These are phyloP conservation scores for Capsicum chinense DNA, from an alignment of 257 asterid species.

Conservation along the genomic window DNA sequence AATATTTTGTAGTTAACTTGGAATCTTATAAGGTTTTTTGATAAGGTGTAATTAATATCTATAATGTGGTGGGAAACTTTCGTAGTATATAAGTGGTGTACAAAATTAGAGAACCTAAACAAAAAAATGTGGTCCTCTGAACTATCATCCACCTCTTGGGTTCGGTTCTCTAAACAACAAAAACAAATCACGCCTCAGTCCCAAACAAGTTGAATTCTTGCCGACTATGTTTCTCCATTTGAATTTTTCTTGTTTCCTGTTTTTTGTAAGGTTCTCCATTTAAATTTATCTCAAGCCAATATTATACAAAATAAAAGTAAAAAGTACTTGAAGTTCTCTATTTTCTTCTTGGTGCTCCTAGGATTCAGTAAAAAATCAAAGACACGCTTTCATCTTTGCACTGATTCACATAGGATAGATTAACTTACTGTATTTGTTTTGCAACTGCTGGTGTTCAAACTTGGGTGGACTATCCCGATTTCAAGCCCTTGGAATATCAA, in stretches of 20 bases:
- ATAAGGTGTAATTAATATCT: not conserved
- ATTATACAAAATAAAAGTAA: not conserved
- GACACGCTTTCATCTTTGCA: not conserved
- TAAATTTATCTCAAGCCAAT: not conserved
- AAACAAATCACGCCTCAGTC: not conserved
- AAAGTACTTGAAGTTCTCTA: slow-evolving; percentile 8
- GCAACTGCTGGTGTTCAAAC: not conserved
- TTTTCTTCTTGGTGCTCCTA: not conserved
- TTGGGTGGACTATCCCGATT: not conserved
- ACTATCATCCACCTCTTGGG: not conserved
- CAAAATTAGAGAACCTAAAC: not conserved
- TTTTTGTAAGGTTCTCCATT: slow-evolving; percentile 2
- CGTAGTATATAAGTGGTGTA: not conserved
- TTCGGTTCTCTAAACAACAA: not conserved
- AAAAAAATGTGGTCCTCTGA: not conserved
- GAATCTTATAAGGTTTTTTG: not conserved
- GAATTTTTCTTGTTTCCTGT: not conserved
- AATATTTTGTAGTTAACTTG: not conserved
- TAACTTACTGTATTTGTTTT: not conserved
- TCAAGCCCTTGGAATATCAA: not conserved
- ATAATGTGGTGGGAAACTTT: not conserved
- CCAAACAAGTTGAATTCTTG: not conserved
- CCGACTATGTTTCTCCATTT: not conserved
- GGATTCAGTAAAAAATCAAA: not conserved
- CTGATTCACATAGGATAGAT: not conserved